Base-by-base conservation (phyloP, 495 filamentous ascomycete species). In the Hamigera avellanea region DNA sequence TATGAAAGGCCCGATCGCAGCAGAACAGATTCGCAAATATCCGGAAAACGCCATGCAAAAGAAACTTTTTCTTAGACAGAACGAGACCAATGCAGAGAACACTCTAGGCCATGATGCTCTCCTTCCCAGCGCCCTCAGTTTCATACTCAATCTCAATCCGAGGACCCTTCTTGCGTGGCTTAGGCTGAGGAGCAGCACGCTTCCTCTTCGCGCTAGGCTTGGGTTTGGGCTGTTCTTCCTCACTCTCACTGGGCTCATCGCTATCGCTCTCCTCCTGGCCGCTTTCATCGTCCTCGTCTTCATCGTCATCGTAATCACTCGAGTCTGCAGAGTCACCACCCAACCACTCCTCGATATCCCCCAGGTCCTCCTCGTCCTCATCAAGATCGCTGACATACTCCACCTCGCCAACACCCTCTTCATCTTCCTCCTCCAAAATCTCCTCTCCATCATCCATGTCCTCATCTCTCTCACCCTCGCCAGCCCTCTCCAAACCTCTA, bases 371-470 rank as follows among this genome's bases (percentile, higher is more conserved):
- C 40, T 71, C 56, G 37, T 64, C 73, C 36, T 80, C 74, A 19
- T 83, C 81, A 8, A 81, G 44, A 40, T 83, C 81, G 45, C 69
- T 74, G 26, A 96, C 82, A 50, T 95, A 95, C 60, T 95, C 88
- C 14, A 95, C 81, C 31, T 78, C 73, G 7, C 74, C 83, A 38
- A 79, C 75, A 35, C 78, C 83, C 40, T 84, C 75, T 40, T 84
- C 77, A 40, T 84, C 79, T 35, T 67, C 57, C 55, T 81, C 75
- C 42, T 71, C 67, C 46, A 31, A 70, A 67, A 33, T 85, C 79
- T 82, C 70, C 43, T 94, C 86, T 3, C 86, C 89, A 49, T 89
- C 83, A 48, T 95, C 89, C 52, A 88, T 51, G 55, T 95, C 89
- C 63, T 83, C 76, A 61, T 96, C 91, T 44, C 86, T 69, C 47